Conservation (phyloP, 2,329 filamentous ascomycete species). For the Diaporthe citriasiana region DNA sequence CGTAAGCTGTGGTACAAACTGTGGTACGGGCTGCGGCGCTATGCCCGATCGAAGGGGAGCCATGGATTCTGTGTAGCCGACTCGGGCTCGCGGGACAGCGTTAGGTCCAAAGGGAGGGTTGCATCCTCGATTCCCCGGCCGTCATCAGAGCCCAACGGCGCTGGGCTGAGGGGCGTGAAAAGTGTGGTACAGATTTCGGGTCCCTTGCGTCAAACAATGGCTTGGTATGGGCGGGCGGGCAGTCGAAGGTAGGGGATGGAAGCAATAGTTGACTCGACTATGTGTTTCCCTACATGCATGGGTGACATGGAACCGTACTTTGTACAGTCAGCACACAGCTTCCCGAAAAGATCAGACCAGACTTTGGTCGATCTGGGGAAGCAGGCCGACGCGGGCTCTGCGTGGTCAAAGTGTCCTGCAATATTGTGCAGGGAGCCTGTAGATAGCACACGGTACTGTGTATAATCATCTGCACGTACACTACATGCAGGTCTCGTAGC, state of each 20-base stretch:
- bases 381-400: conserved; percentile 14
- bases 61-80: conserved; percentile 3
- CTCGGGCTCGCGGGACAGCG: conserved; percentile 12
- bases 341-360: conserved; percentile 26
- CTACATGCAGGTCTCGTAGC: conserved; percentile 2
- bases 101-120: conserved; percentile 25
- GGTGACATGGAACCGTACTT: neutral
- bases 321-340: conserved; percentile 1
- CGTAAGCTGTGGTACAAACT: conserved; percentile 1
- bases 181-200: conserved; percentile 31
- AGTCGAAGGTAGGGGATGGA: neutral
- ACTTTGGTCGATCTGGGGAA: conserved; percentile 30
- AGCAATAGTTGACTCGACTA: neutral
- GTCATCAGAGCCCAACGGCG: conserved; percentile 18
- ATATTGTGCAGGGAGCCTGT: conserved; percentile 25
- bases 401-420: conserved; percentile 28
- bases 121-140: conserved; percentile 32
- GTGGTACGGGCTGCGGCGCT: conserved; percentile 9
- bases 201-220: conserved; percentile 31
- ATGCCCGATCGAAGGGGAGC: neutral
- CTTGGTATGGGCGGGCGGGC: conserved; percentile 12
- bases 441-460: conserved; percentile 1
- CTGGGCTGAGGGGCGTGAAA: conserved; percentile 4
- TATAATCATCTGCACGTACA: neutral
- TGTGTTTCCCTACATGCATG: neutral